phyloP scores from a whole-genome alignment of 2,329 filamentous ascomycete species.

The Sphaerulina musiva region DNA sequence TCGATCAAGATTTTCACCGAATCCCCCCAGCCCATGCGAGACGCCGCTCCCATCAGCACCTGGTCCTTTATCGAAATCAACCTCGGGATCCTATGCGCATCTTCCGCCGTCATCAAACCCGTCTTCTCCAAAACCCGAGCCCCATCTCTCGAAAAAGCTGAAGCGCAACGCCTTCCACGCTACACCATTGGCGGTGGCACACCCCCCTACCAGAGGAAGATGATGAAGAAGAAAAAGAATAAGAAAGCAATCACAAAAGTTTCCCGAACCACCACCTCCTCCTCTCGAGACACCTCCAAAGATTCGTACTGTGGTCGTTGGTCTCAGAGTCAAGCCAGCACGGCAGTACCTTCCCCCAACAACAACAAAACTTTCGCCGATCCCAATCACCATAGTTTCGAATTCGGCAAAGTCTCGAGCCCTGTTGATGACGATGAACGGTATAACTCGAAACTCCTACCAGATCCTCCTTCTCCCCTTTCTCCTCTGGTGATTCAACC shows the following conservation, averaged over 20 bases:
- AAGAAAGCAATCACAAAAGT: no score
- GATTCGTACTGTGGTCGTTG: conserved; percentile 4
- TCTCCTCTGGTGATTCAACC: background rate
- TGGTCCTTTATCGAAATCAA: conserved; percentile 34
- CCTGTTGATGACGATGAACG: background rate
- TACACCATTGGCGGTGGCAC: background rate
- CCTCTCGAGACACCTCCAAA: conserved; percentile 7
- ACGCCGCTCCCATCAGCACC: conserved; percentile 27
- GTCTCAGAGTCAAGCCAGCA: conserved; percentile 8
- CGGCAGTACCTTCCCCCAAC: background rate
- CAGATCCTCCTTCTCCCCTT: no score
- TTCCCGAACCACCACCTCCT: background rate
- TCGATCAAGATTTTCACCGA: conserved; percentile 28
- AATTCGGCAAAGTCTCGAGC: conserved; percentile 7
- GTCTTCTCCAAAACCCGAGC: conserved; percentile 18
- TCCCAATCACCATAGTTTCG: background rate
- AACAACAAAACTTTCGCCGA: no score
- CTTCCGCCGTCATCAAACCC: conserved; percentile 23
- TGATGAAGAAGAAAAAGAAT: background rate
- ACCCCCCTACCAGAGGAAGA: background rate
- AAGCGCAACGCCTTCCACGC: background rate
- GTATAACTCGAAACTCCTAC: no score
- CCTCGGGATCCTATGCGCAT: conserved; percentile 30
- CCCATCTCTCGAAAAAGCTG: conserved; percentile 8
- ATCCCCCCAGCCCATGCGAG: conserved; percentile 26